Base-by-base conservation (phyloP, 352 stramenopile genomes). In the Globisporangium carolinianum region DNA sequence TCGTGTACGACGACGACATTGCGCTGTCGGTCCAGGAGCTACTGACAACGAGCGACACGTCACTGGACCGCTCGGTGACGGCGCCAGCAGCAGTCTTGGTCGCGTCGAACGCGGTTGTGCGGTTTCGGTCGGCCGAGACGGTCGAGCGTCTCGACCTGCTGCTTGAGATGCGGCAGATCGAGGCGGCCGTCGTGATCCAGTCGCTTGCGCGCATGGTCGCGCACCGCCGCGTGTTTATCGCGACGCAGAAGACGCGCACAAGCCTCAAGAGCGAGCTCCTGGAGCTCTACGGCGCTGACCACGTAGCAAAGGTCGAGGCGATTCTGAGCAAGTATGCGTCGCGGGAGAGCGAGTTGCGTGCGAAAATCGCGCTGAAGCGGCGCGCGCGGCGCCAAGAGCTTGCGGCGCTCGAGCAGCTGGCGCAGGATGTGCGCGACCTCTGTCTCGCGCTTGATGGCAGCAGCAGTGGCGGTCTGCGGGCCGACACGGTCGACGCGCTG, bases 401-500 rank as follows among this genome's bases (percentile, higher is more conserved):
- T 12, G 66, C 45, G 1, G 38, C 52, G 8, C 60, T 67, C 11
- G 18, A 72, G 3, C 60, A 72, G 43, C 58, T 87, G 57, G 61
- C 59, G 53, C 75, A 50, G n/a, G 66, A 78, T 57, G 57, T 91
- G 11, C 73, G 70, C 50, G 54, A 50, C 6, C 58, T 79, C 17
- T 83, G 71, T 60, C 51, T 83, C n/a, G 56, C 66, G 36, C 59
- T 39, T 6, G 47, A 60, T 35, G 69, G 11, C 39, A 43, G 39
- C 39, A 43, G 39, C 39, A 43, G 39, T 12, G 11, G 69, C 1
- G 73, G 69, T 0, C 55, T 83, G 49, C 67, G 73, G 35, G 55
- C 64, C 4, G 59, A 73, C 38, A 66, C 71, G 6, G 69, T 87
- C 39, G 77, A 86, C 14, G 65, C 76, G 17, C 70, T 89, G 45